phyloP scores from a whole-genome alignment of 495 filamentous ascomycete genomes.

The Margaritispora aquatica region DNA sequence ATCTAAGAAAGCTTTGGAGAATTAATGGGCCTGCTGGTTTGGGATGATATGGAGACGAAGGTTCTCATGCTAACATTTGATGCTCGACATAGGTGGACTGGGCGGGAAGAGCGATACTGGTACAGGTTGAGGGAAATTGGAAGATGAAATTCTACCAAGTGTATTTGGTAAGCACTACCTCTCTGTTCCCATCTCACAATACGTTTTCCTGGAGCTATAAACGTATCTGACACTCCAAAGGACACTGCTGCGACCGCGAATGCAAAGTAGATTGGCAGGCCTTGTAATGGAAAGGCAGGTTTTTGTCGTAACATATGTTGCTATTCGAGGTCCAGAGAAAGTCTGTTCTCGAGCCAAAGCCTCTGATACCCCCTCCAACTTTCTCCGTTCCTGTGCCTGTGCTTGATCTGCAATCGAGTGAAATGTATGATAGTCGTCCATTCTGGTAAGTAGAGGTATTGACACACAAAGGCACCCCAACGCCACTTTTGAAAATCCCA shows the following conservation, averaged over 20 bases:
- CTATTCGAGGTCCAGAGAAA: too few species aligned
- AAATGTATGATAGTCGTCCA: conserved; percentile 1
- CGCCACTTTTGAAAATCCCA: conserved; percentile 14
- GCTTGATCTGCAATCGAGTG: background rate
- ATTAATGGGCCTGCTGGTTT: too few species aligned
- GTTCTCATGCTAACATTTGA: conserved; percentile 1
- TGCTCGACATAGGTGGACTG: conserved; percentile 42
- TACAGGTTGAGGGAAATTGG: conserved; percentile 35
- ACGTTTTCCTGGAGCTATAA: background rate
- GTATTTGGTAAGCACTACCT: conserved; percentile 45
- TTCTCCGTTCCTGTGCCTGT: background rate
- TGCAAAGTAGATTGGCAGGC: conserved; percentile 19
- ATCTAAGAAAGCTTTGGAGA: too few species aligned
- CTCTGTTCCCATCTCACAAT: background rate
- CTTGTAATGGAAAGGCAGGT: too few species aligned
- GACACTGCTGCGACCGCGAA: conserved; percentile 21
- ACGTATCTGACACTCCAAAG: background rate
- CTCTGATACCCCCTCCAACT: too few species aligned
- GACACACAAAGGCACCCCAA: conserved; percentile 7
- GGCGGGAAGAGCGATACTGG: conserved; percentile 50
- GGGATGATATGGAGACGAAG: background rate
- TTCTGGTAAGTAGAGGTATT: conserved; percentile 1
- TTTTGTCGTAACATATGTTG: too few species aligned
- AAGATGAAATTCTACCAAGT: conserved; percentile 63
- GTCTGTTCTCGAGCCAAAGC: too few species aligned